Evolutionary conservation across 2,329 filamentous ascomycete genomes (phyloP).

Genomic region (Phialophora macrospora): DNA sequence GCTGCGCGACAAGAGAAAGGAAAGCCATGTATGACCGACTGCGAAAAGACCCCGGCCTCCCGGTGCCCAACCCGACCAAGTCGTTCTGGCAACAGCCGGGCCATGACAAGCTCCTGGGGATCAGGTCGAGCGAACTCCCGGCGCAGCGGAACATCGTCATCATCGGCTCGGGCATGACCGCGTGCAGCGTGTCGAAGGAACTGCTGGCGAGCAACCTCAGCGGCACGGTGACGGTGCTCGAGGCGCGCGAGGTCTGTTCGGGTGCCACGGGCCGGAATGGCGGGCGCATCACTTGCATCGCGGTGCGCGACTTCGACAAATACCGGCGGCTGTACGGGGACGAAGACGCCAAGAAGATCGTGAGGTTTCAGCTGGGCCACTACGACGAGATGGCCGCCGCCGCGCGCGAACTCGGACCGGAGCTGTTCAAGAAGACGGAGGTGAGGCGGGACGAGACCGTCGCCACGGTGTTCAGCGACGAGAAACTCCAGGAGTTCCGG

Average conservation of each 20-base stretch:
- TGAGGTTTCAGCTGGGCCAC: conserved; percentile 6
- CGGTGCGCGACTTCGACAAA: conserved; percentile 15
- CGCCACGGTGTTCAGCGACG: conserved; percentile 14
- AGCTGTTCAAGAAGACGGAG: too few species aligned
- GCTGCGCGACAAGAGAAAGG: too few species aligned
- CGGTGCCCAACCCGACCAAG: conserved; percentile 44
- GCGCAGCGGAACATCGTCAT: conserved; percentile 39
- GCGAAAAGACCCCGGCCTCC: conserved; percentile 41
- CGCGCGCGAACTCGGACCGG: too few species aligned
- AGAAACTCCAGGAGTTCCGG: conserved; percentile 6
- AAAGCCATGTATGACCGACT: too few species aligned
- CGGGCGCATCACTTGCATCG: conserved; percentile 39
- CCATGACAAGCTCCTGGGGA: conserved; percentile 36
- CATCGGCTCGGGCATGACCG: conserved; percentile 46
- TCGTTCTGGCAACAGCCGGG: conserved; percentile 42
- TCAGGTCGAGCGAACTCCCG: conserved; percentile 32
- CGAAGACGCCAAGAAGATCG: conserved; percentile 16
- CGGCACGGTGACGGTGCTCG: conserved; percentile 40
- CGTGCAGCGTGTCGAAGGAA: conserved; percentile 41
- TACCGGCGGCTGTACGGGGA: conserved; percentile 12
- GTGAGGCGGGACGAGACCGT: neutral
- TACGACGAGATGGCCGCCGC: too few species aligned
- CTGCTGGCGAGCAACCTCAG: conserved; percentile 39
- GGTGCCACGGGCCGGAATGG: conserved; percentile 47
- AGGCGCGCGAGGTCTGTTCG: conserved; percentile 44